Evolutionary conservation across 164 flowering plant genomes (phyloP).

Genomic region (grape (Vitis vinifera)): DNA sequence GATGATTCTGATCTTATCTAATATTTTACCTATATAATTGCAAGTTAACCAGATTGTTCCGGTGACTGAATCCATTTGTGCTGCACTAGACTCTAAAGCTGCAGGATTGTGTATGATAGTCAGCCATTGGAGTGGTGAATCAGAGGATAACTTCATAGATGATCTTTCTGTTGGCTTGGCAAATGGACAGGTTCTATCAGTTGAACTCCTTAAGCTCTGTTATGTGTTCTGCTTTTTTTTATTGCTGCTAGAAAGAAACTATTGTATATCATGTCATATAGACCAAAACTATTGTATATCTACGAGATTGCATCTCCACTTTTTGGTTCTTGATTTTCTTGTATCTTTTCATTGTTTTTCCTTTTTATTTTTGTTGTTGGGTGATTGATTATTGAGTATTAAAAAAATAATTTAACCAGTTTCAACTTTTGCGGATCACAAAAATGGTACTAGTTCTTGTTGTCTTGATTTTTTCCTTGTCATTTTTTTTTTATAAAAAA

Average conservation of each 20-base stretch:
- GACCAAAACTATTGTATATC: constrained; percentile 52
- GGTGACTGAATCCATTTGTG: constrained; percentile 89
- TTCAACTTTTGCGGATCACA: too few species aligned
- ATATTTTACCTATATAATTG: constrained; percentile 5
- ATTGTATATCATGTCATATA: constrained; percentile 21
- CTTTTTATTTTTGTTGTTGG: too few species aligned
- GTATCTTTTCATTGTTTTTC: too few species aligned
- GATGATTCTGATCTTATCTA: neutral
- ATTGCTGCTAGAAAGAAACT: neutral
- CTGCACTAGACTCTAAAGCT: constrained; percentile 88
- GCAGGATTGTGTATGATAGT: constrained; percentile 99
- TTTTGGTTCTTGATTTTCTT: too few species aligned
- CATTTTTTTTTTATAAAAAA: too few species aligned
- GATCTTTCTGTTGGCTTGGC: constrained; percentile 97
- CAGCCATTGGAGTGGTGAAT: constrained; percentile 97
- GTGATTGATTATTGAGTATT: too few species aligned
- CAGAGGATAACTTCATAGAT: constrained; percentile 96
- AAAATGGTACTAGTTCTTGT: too few species aligned
- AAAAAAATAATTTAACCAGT: too few species aligned
- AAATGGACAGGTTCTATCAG: constrained; percentile 74
- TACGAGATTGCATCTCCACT: too few species aligned
- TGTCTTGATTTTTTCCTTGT: too few species aligned
- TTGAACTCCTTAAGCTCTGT: constrained; percentile 1
- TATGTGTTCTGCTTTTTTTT: neutral
- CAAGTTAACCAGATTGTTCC: constrained; percentile 98